phyloP scores from a whole-genome alignment of 768 basidiomycete species.

The Porphyrellus cyaneotinctus region DNA sequence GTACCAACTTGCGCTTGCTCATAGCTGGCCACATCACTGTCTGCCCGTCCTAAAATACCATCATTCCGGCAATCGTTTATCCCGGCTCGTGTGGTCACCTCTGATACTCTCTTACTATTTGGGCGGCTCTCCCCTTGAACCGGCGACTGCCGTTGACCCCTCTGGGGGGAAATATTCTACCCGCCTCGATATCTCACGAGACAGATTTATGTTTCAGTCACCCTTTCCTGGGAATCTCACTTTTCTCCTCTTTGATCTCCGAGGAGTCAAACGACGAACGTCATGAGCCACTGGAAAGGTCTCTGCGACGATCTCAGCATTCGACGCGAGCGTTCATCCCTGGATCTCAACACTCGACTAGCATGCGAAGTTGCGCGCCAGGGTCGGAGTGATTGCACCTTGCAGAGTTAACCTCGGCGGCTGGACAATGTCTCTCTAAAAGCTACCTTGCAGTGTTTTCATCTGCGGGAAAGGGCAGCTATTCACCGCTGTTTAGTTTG shows the following conservation, averaged over 20 bases:
- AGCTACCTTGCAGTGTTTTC: background rate
- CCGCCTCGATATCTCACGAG: slow-evolving; percentile 22
- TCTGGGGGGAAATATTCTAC: slow-evolving; percentile 13
- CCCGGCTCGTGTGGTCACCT: slow-evolving; percentile 6
- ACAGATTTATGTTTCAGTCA: slow-evolving; percentile 14
- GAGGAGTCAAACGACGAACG: slow-evolving; percentile 20
- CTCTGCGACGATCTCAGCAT: slow-evolving; percentile 11
- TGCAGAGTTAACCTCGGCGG: background rate
- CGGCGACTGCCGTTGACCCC: slow-evolving; percentile 16
- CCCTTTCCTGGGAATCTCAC: slow-evolving; percentile 10
- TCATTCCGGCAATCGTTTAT: slow-evolving; percentile 1
- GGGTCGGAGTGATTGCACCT: slow-evolving; percentile 18
- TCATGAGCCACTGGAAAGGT: slow-evolving; percentile 6
- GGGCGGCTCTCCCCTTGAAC: slow-evolving; percentile 3
- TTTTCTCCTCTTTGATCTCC: slow-evolving; percentile 20
- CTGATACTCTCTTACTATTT: slow-evolving; percentile 2
- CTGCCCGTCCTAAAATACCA: background rate
- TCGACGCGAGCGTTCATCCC: slow-evolving; percentile 3
- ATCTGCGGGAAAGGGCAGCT: background rate
- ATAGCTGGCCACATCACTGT: background rate
- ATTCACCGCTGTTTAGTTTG: slow-evolving; percentile 1
- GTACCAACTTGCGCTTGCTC: background rate
- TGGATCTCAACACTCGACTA: background rate
- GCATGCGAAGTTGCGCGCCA: slow-evolving; percentile 5
- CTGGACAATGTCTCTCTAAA: slow-evolving; percentile 1